Evolutionary conservation across 1,284 basidiomycete genomes (phyloP).

Genomic region (Lentinus polychrous): DNA sequence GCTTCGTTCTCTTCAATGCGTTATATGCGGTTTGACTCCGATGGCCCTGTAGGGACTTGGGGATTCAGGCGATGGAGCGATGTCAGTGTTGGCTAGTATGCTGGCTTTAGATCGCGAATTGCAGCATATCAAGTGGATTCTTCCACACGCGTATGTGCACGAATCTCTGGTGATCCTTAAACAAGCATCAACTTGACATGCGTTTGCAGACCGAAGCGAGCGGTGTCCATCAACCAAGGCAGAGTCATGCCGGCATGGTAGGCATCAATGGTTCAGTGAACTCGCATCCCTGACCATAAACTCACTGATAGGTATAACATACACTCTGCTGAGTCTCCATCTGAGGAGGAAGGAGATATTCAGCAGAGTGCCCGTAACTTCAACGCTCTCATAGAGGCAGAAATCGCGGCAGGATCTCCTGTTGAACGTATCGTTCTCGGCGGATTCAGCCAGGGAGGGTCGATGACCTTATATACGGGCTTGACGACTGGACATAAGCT

Average conservation of each 20-base stretch:
- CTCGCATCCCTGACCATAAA: no score
- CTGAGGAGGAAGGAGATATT: conserved; percentile 57
- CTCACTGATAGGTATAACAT: conserved; percentile 61
- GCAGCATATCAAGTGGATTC: conserved; percentile 72
- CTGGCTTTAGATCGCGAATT: conserved; percentile 39
- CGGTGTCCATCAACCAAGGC: conserved; percentile 58
- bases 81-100: conserved; percentile 58
- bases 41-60: conserved; percentile 49
- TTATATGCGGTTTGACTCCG: background rate
- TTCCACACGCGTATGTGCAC: conserved; percentile 57
- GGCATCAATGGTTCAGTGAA: no score
- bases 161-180: background rate
- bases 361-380: conserved; percentile 51
- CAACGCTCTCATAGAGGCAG: conserved; percentile 59
- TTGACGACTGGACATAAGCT: conserved; percentile 58
- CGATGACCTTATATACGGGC: conserved; percentile 64
- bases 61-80: conserved; percentile 69
- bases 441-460: conserved; percentile 81
- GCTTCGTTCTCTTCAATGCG: background rate
- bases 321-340: conserved; percentile 25
- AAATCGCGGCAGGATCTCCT: conserved; percentile 63
- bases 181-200: conserved; percentile 6
- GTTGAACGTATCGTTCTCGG: conserved; percentile 64
- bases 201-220: conserved; percentile 36
- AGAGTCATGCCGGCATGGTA: conserved; percentile 64